Evolutionary conservation across 2,329 filamentous ascomycete genomes (phyloP).

Genomic region (Didymella keratinophila): DNA sequence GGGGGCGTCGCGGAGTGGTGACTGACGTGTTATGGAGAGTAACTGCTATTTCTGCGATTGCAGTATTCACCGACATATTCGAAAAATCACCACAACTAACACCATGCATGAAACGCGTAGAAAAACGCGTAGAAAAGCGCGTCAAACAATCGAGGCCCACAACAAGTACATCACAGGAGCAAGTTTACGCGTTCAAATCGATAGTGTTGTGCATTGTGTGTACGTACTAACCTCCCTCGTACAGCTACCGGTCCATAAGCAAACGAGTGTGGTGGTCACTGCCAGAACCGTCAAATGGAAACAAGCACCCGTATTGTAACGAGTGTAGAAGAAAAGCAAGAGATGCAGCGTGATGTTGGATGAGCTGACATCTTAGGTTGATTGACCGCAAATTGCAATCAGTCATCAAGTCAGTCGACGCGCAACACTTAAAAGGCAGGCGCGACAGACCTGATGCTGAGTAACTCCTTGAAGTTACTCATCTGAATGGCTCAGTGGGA

Average conservation of each 20-base stretch:
- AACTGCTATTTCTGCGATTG: no score
- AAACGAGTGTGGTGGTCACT: neutral
- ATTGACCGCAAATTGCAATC: no score
- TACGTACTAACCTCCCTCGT: no score
- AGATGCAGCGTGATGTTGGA: slow-evolving; percentile 5
- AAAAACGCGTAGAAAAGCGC: neutral
- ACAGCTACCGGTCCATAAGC: neutral
- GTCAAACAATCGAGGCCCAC: neutral
- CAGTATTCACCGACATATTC: neutral
- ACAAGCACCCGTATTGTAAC: neutral
- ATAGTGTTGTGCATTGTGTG: neutral
- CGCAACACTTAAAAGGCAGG: no score
- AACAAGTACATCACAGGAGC: neutral
- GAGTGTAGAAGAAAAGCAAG: neutral
- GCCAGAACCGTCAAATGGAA: neutral
- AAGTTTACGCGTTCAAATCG: neutral
- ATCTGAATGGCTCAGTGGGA: slow-evolving; percentile 39
- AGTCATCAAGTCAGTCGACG: no score
- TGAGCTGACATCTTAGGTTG: neutral
- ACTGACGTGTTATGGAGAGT: no score
- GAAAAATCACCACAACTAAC: neutral
- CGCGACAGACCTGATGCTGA: no score
- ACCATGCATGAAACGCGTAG: neutral
- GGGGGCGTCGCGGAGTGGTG: no score
- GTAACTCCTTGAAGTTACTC: no score